Evolutionary conservation across 768 basidiomycete species (phyloP), one percentile per base, ranked within the genome.

Genomic region (Macrolepiota fuliginosa): DNA sequence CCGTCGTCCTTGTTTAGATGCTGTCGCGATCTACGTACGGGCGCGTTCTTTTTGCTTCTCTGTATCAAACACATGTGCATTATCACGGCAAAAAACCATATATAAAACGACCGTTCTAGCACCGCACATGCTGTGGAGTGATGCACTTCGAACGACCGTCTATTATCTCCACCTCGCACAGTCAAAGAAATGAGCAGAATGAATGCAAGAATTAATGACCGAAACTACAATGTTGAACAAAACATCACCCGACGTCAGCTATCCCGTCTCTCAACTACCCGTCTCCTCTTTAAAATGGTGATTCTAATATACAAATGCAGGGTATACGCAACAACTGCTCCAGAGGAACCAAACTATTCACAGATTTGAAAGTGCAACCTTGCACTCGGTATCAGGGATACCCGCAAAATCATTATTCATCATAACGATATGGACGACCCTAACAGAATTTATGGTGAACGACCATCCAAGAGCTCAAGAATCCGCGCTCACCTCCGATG

Each of bases 361-460:
- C n/a, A 4, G 10, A 3, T 5, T 27, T 19, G 4, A 49, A 24
- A 47, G 39, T 47, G 22, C 46, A n/a, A 47, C 11, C n/a, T 19
- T 35, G 15, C 29, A 19, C 15, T 53, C 32, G 7, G 15, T 36
- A 11, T 1, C 13, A 24, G 52, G 7, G 25, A 27, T 51, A 52
- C 29, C 51, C 17, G 32, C 15, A 1, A 52, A 6, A 24, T 47
- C 40, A n/a, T 1, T 47, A n/a, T 1, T 47, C 42, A 24, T 58
- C 57, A 39, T 58, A 61, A 2, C 11, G 42, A 32, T 61, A 61
- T 27, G 46, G 53, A 12, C 60, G 60, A n/a, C 60, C 60, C 60
- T 61, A 4, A 49, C 12, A 27, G 3, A 27, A 27, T 4, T 13
- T 13, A 12, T 3, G 19, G 24, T 49, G 24, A 27, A 39, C 32